Evolutionary conservation across 345 rosid genomes (phyloP), one percentile per base, ranked within the genome.

Genomic region (Populus tremula): DNA sequence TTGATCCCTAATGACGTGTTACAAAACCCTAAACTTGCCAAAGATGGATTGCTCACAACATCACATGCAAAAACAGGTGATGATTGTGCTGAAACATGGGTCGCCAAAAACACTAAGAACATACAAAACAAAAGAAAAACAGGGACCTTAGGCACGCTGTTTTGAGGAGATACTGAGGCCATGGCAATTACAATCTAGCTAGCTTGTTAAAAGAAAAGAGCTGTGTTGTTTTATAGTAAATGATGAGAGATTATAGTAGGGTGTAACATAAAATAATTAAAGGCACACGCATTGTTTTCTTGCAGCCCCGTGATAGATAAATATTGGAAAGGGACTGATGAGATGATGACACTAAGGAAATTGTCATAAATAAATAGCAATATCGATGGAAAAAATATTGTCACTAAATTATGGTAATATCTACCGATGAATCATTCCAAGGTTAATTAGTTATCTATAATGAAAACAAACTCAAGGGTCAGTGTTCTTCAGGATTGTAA

Each of bases 51-150:
- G 17, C 33, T 74, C 23, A 67, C 82, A 4, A 87, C 89, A 62
- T 93, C 95, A 43, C 99, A 96, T 45, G 98, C 98, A 65, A 91
- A 92, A 41, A 87, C 86, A 1, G 99, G 90, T 4, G 79, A 69
- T 12, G 93, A 54, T 53, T 91, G 96, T 6, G 85, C 86, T 1
- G 31, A 70, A 50, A 78, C 91, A 23, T 38, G 73, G 62, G 1
- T 11, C 8, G 6, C 50, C 53, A 69, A 17, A 69, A 17, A 43
- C 66, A 64, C 2, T 21, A 53, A 25, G 47, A 50, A 2, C 65
- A 56, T 31, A 65, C 35, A 71, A 25, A 82, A 56, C n/a, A 66
- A 47, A 64, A 86, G 73, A 49, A 78, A 84, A 81, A 87, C 86
- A 83, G 88, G 84, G 81, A 50, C 79, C 73, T 56, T 35, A 2